Percentiles rank a stretch among this genome's conserved stretches.
Conservation (phyloP, 306 rosid genomes). For the Castanopsis chinensis region DNA sequence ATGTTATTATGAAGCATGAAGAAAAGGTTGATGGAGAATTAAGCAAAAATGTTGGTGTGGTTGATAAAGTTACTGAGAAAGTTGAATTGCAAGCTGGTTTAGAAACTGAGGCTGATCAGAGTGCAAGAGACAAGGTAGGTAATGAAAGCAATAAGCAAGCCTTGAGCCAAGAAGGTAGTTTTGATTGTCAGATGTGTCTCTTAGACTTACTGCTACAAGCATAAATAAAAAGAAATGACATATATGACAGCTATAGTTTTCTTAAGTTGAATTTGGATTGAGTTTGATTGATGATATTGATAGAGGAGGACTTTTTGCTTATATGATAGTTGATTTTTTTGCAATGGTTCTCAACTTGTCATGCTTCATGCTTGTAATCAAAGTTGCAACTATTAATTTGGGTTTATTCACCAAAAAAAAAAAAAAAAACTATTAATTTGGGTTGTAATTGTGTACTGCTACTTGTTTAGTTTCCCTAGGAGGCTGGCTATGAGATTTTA, state of each 20-base stretch:
- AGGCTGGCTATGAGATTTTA: too few species aligned
- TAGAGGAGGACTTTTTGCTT: too few species aligned
- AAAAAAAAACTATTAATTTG: too few species aligned
- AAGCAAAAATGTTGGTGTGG: background rate
- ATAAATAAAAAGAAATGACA: too few species aligned
- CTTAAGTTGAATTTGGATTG: background rate
- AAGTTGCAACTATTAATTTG: too few species aligned
- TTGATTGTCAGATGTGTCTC: background rate
- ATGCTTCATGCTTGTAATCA: too few species aligned
- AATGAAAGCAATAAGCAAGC: background rate
- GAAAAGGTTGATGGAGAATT: background rate
- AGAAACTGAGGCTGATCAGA: background rate
- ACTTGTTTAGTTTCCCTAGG: too few species aligned
- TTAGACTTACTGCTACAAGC: background rate
- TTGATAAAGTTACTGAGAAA: background rate
- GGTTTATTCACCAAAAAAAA: too few species aligned
- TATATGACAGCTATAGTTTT: background rate
- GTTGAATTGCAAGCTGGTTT: background rate
- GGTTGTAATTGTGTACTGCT: too few species aligned
- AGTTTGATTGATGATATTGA: background rate
- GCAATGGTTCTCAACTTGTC: background rate
- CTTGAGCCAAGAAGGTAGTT: background rate
- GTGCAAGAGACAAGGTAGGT: background rate
- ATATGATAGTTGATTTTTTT: background rate
- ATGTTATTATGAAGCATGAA: background rate